Evolutionary conservation across 108 stramenopile species (phyloP).

Genomic region (Cyclotella atomus): DNA sequence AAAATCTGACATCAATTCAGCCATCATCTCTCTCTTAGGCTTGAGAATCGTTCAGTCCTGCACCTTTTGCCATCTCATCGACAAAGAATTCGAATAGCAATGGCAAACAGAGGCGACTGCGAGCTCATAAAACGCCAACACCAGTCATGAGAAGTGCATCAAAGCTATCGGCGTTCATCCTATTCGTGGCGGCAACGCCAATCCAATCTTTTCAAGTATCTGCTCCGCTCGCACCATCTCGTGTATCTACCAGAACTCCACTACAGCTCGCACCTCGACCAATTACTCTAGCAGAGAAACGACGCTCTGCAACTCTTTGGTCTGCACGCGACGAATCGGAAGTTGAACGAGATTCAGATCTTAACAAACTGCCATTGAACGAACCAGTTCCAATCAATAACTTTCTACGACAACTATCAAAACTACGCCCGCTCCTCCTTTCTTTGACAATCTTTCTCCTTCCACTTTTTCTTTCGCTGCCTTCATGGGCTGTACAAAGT

Average conservation of each 20-base stretch:
- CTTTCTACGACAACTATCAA: not conserved
- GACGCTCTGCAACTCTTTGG: too few species aligned
- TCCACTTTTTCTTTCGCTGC: constrained; percentile 15
- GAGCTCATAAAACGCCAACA: not conserved
- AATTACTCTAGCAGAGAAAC: too few species aligned
- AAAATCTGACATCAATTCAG: too few species aligned
- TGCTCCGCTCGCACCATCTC: not conserved
- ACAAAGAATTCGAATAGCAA: too few species aligned
- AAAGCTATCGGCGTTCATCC: not conserved
- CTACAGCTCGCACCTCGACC: not conserved
- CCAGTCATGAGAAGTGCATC: not conserved
- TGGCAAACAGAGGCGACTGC: not conserved
- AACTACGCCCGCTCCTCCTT: constrained; percentile 9
- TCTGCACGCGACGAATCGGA: not conserved
- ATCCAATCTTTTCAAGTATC: not conserved
- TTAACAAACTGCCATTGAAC: not conserved
- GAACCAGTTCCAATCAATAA: not conserved
- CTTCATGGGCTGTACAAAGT: constrained; percentile 64
- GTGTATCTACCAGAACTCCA: not conserved
- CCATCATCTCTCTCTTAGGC: not conserved
- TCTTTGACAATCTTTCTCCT: constrained; percentile 30
- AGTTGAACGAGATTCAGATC: not conserved
- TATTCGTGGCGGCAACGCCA: not conserved
- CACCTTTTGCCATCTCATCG: not conserved
- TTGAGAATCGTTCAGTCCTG: not conserved